phyloP scores from a whole-genome alignment of 441 rosid genomes.

The Pelargonium cotyledonis region DNA sequence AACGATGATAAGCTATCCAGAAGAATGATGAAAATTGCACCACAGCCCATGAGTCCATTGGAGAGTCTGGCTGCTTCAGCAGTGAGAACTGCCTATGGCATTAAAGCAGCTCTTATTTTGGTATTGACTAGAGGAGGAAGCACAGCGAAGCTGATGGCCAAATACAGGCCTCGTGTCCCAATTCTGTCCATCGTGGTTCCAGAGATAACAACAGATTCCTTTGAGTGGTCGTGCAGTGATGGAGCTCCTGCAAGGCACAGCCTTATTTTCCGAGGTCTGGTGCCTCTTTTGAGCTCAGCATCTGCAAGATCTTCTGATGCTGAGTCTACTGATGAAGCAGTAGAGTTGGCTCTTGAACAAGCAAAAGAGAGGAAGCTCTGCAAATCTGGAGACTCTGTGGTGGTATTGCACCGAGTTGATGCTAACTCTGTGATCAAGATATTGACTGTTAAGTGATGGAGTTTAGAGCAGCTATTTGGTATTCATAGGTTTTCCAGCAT shows the following conservation, averaged over 20 bases:
- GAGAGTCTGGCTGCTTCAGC: conserved; percentile 94
- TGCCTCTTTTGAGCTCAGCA: conserved; percentile 67
- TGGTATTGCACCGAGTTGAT: conserved; percentile 78
- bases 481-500: neutral
- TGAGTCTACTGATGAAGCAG: conserved; percentile 82
- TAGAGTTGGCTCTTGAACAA: conserved; percentile 59
- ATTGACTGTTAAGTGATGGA: conserved; percentile 53
- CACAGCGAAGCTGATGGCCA: conserved; percentile 86
- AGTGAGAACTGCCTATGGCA: conserved; percentile 76
- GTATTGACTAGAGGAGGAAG: conserved; percentile 91
- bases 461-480: neutral
- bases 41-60: conserved; percentile 89
- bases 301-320: conserved; percentile 74
- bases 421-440: conserved; percentile 86
- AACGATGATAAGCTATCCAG: conserved; percentile 77
- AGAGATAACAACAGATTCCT: conserved; percentile 67
- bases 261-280: conserved; percentile 67
- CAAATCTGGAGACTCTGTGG: conserved; percentile 71
- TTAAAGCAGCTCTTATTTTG: conserved; percentile 65
- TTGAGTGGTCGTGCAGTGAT: conserved; percentile 86
- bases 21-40: conserved; percentile 67
- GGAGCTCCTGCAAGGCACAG: conserved; percentile 91
- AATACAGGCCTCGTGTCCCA: conserved; percentile 86
- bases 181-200: conserved; percentile 84
- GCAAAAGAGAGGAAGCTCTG: conserved; percentile 68